phyloP scores from a whole-genome alignment of 225 moss, liverwort and hornwort species.

The Marchantia polymorpha region DNA sequence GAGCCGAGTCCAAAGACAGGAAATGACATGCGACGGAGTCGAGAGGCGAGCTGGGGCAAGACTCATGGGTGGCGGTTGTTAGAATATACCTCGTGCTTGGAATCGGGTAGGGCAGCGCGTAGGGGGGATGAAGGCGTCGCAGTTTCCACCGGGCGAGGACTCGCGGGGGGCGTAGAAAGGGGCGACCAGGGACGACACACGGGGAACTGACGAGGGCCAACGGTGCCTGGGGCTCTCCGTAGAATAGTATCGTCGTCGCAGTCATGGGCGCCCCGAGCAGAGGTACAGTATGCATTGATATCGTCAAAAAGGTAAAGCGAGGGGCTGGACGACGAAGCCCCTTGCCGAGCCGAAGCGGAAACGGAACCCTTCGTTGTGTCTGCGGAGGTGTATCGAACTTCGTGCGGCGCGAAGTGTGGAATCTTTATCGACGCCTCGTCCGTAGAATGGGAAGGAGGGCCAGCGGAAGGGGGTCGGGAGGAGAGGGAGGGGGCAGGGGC shows the following conservation, averaged over 20 bases:
- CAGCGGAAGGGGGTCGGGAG: not conserved
- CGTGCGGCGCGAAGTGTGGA: not conserved
- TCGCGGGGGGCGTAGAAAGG: not conserved
- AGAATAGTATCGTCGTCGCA: not conserved
- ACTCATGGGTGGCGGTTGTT: conserved; percentile 5
- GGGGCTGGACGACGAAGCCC: no score
- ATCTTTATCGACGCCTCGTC: not conserved
- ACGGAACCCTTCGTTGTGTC: no score
- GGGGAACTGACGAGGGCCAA: not conserved
- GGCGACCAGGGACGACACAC: not conserved
- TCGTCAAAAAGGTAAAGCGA: not conserved
- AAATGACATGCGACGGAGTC: not conserved
- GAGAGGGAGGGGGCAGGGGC: no score
- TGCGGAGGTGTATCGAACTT: not conserved
- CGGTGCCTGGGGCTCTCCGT: not conserved
- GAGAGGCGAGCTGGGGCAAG: not conserved
- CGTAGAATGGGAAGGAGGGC: not conserved
- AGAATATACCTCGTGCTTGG: not conserved
- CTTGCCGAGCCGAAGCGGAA: no score
- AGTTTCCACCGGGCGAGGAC: not conserved
- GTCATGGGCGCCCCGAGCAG: not conserved
- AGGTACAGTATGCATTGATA: not conserved
- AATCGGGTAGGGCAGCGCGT: not conserved
- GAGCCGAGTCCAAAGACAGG: not conserved
- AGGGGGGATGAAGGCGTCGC: not conserved